Evolutionary conservation across 1,284 basidiomycete species (phyloP).

Genomic region (Veloboletus limbatus): DNA sequence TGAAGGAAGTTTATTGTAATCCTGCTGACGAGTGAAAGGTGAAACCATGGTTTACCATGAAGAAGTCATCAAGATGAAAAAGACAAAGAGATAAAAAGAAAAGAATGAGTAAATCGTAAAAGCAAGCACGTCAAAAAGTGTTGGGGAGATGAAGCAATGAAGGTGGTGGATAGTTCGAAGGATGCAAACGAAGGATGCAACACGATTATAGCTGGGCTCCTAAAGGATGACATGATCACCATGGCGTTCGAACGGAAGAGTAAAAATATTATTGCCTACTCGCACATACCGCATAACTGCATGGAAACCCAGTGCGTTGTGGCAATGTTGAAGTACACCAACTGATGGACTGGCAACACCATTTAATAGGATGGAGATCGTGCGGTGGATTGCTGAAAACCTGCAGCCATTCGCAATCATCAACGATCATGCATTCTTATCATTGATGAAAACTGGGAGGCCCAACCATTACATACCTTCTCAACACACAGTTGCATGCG

Average conservation of each 20-base stretch:
- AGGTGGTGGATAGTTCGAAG: not conserved
- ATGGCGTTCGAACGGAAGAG: not conserved
- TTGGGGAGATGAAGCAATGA: not conserved
- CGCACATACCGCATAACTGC: not conserved
- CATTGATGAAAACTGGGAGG: slow-evolving; percentile 8
- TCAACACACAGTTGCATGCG: not conserved
- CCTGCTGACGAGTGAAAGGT: no score
- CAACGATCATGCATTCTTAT: not conserved
- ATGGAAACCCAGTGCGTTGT: not conserved
- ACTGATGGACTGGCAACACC: no score
- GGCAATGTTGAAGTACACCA: no score
- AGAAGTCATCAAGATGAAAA: no score
- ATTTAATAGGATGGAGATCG: slow-evolving; percentile 7
- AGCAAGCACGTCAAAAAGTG: not conserved
- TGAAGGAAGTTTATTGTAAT: no score
- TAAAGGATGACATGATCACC: not conserved
- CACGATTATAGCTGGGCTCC: not conserved
- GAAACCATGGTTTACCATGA: no score
- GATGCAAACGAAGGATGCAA: not conserved
- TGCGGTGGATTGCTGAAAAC: slow-evolving; percentile 4
- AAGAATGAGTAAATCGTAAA: no score
- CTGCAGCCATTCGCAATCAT: slow-evolving; percentile 4
- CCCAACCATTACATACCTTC: slow-evolving; percentile 7
- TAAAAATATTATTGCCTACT: not conserved
- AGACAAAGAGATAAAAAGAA: no score